Conservation (phyloP, 2,329 filamentous ascomycete species). For the Bipolaris oryzae region DNA sequence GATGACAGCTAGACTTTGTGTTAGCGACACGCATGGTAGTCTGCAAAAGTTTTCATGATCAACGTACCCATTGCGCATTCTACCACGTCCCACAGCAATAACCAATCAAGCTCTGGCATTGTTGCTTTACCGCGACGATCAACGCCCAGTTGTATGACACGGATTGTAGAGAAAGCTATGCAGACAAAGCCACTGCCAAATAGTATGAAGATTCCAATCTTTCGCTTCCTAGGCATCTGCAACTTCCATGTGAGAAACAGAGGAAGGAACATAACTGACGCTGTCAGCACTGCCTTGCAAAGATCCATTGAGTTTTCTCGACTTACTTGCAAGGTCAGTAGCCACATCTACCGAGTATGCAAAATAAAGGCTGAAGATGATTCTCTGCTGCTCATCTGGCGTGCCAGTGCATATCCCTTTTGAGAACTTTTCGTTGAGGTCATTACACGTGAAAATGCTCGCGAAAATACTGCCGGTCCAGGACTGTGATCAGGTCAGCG, state of each 20-base stretch:
- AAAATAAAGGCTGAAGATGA: conserved; percentile 41
- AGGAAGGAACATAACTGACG: conserved; percentile 46
- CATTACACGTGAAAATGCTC: conserved; percentile 45
- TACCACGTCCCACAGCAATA: conserved; percentile 44
- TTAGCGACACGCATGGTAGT: neutral
- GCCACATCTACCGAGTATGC: conserved; percentile 44
- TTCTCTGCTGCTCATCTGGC: conserved; percentile 15
- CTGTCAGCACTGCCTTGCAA: neutral
- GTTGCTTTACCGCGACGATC: conserved; percentile 24
- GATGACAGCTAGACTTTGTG: conserved; percentile 15
- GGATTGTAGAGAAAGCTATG: conserved; percentile 28
- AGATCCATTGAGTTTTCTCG: too few relatives aligned
- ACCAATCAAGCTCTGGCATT: conserved; percentile 41
- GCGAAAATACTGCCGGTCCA: conserved; percentile 46
- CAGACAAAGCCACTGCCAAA: conserved; percentile 28
- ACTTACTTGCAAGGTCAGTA: conserved; percentile 42
- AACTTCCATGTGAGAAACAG: conserved; percentile 47
- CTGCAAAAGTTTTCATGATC: too few relatives aligned
- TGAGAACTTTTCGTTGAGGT: conserved; percentile 47
- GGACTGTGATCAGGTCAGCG: conserved; percentile 25
- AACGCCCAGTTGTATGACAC: conserved; percentile 41
- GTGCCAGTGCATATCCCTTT: conserved; percentile 31
- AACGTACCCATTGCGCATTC: conserved; percentile 42
- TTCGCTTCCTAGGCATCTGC: conserved; percentile 40
- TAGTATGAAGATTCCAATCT: conserved; percentile 38